These are phyloP conservation scores for Paecilomyces sp. DNA, from an alignment of 2,329 filamentous ascomycete species.

Conservation along the genomic window DNA sequence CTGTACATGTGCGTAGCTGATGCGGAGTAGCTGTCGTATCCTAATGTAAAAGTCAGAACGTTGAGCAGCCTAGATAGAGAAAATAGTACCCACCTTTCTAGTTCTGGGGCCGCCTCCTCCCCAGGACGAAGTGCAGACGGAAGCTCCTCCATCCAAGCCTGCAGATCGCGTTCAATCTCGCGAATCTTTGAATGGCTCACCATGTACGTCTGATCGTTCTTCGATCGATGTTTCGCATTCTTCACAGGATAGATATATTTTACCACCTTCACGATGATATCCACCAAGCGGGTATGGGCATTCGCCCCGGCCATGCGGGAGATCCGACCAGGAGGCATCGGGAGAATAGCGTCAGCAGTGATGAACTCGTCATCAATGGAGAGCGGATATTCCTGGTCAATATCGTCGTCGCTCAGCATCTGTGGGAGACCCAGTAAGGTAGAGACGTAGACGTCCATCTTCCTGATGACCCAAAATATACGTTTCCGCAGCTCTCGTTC, in stretches of 20 bases:
- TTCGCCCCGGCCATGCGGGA: conserved; percentile 55
- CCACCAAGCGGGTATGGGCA: conserved; percentile 51
- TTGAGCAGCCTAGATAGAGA: conserved; percentile 28
- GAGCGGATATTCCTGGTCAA: conserved; percentile 42
- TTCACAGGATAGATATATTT: conserved; percentile 60
- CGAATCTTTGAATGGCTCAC: conserved; percentile 58
- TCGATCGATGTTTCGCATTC: conserved; percentile 34
- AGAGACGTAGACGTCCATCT: conserved; percentile 46
- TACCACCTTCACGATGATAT: conserved; percentile 55
- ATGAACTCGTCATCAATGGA: conserved; percentile 43
- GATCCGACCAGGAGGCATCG: conserved; percentile 49
- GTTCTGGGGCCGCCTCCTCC: conserved; percentile 64
- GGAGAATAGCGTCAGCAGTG: conserved; percentile 37
- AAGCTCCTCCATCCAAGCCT: conserved; percentile 58
- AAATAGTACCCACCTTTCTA: conserved; percentile 59
- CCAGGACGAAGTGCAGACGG: conserved; percentile 74
- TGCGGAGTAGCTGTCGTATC: conserved; percentile 53
- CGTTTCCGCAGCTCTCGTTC: conserved; percentile 67
- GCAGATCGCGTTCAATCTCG: conserved; percentile 57
- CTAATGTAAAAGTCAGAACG: conserved; percentile 30
- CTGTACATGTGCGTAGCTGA: conserved; percentile 58
- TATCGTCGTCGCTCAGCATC: conserved; percentile 44
- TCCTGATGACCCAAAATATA: conserved; percentile 46
- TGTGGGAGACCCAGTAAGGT: conserved; percentile 42
- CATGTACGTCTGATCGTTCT: conserved; percentile 49